Percentiles rank a stretch among this genome's conserved stretches.
These are phyloP conservation scores for Solanum piurae DNA, from an alignment of 257 asterid species.

Conservation along the genomic window DNA sequence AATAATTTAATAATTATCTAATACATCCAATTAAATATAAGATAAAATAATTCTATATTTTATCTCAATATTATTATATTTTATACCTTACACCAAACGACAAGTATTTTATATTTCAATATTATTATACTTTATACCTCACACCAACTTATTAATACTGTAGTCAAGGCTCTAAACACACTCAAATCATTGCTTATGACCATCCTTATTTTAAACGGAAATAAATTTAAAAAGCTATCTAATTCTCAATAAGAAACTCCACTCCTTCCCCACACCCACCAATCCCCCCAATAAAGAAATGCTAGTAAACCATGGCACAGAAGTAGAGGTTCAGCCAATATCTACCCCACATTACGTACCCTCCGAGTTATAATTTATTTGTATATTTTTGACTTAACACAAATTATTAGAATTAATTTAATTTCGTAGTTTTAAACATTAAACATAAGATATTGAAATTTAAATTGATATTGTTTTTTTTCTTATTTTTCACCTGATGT, in stretches of 20 bases:
- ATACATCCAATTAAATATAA: rapidly evolving
- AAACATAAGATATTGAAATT: background rate
- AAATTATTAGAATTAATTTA: too few relatives aligned
- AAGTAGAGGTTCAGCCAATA: background rate
- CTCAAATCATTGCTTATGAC: background rate
- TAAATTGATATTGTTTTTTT: too few relatives aligned
- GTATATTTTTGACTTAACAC: rapidly evolving
- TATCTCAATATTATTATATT: too few relatives aligned
- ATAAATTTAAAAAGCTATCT: background rate
- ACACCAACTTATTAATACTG: background rate
- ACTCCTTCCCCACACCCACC: background rate
- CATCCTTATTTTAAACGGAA: background rate
- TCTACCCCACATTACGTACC: background rate
- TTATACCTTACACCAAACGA: too few relatives aligned
- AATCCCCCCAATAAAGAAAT: background rate
- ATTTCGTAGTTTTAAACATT: too few relatives aligned
- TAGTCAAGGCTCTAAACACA: background rate
- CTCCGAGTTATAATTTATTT: rapidly evolving
- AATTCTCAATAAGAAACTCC: background rate
- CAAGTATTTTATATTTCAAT: background rate
- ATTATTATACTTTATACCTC: too few relatives aligned
- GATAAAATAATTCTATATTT: too few relatives aligned
- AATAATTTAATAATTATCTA: background rate
- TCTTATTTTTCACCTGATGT: too few relatives aligned
- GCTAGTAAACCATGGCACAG: background rate